Percentiles rank a stretch among this genome's conserved stretches.
Conservation (phyloP, 2,329 filamentous ascomycete species). For the Aspergillus niger region DNA sequence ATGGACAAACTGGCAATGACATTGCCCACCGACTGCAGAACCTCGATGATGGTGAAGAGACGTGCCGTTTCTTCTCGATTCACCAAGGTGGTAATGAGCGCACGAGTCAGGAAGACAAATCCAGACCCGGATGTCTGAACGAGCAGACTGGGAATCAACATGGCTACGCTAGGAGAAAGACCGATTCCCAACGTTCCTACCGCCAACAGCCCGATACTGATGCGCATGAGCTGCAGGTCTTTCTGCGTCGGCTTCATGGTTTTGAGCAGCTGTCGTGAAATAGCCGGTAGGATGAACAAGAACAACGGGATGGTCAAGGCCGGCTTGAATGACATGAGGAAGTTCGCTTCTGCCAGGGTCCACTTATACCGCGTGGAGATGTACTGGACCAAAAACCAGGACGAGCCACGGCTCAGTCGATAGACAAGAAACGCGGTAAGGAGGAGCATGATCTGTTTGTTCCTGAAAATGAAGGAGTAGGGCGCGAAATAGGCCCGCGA, state of each 20-base stretch:
- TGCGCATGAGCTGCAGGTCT: conserved; percentile 50
- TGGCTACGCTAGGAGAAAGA: conserved; percentile 45
- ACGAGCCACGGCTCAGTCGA: conserved; percentile 50
- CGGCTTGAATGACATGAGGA: conserved; percentile 51
- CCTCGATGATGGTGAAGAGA: conserved; percentile 53
- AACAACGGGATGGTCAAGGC: conserved; percentile 52
- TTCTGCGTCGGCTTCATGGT: conserved; percentile 43
- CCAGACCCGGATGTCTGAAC: conserved; percentile 53
- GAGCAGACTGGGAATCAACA: conserved; percentile 49
- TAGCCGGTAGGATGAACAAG: conserved; percentile 47
- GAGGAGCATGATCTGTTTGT: conserved; percentile 45
- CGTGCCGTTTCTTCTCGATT: conserved; percentile 52
- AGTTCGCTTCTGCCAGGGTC: conserved; percentile 47
- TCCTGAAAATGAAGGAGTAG: conserved; percentile 45
- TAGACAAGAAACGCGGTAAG: conserved; percentile 52
- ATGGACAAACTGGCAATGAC: conserved; percentile 52
- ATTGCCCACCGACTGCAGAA: conserved; percentile 50
- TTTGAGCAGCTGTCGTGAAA: conserved; percentile 43
- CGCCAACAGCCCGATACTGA: conserved; percentile 47
- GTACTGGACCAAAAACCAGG: conserved; percentile 54
- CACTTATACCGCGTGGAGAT: conserved; percentile 54
- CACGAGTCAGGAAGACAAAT: conserved; percentile 50
- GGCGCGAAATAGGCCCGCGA: conserved; percentile 35
- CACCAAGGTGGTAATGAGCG: conserved; percentile 51
- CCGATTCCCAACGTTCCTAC: conserved; percentile 51